Evolutionary conservation across 352 stramenopile species (phyloP).

Genomic region (Phytopythium mirpurense): DNA sequence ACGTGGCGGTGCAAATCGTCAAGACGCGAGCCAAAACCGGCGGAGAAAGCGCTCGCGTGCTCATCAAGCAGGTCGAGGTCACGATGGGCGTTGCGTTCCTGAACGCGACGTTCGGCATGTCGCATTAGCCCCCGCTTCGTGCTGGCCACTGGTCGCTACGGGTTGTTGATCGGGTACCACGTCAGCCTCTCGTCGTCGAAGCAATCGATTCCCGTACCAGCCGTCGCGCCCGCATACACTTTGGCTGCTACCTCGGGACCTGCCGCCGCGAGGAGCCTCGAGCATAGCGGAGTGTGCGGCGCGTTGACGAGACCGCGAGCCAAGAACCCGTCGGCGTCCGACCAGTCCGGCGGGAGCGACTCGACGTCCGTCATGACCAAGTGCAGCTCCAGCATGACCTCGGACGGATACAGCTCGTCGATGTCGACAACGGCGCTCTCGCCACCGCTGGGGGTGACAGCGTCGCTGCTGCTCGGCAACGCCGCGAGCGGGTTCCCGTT

Average conservation of each 20-base stretch:
- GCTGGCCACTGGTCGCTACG: constrained; percentile 5
- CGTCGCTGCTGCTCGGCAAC: neutral
- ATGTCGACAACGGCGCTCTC: neutral
- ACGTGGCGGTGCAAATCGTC: constrained; percentile 13
- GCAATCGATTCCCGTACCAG: constrained; percentile 5
- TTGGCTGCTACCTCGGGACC: neutral
- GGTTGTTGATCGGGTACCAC: constrained; percentile 6
- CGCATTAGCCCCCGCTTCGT: constrained; percentile 11
- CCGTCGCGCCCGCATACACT: neutral
- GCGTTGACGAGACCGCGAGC: neutral
- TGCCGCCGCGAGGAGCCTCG: neutral
- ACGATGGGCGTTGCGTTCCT: constrained; percentile 39
- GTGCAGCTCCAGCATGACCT: neutral
- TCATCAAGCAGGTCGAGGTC: constrained; percentile 34
- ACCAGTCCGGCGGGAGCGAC: neutral
- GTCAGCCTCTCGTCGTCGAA: constrained; percentile 5
- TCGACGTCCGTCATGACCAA: neutral
- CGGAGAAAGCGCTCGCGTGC: constrained; percentile 10
- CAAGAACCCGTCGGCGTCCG: neutral
- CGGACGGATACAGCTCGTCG: neutral
- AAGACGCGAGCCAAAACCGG: constrained; percentile 7
- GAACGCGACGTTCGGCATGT: constrained; percentile 42
- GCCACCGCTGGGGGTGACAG: neutral
- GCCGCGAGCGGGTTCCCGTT: constrained; percentile 16
- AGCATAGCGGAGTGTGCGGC: neutral